A percentile compares a stretch with the other conserved stretches of the same genome.
Conservation (phyloP, 768 basidiomycete species). For the Pisolithus microcarpus region DNA sequence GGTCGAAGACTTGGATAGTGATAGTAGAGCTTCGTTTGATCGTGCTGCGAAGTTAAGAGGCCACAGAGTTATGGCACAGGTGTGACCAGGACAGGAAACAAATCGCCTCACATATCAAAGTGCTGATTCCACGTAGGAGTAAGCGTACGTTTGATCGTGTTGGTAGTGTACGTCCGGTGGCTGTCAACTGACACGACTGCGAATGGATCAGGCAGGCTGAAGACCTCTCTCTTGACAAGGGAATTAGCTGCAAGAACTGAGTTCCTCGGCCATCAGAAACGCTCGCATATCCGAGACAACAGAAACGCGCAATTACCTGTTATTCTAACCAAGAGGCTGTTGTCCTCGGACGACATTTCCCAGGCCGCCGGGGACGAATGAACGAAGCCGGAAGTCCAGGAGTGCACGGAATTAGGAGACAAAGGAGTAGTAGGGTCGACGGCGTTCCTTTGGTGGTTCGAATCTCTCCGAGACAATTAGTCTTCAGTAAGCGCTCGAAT, state of each 20-base stretch:
- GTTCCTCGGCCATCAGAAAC: background rate
- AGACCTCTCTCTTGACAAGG: conserved; percentile 69
- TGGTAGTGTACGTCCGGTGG: conserved; percentile 74
- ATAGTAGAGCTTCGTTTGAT: conserved; percentile 71
- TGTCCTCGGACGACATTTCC: conserved; percentile 17
- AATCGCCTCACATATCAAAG: conserved; percentile 67
- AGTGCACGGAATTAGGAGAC: background rate
- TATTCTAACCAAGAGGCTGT: conserved; percentile 15
- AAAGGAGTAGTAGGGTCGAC: background rate
- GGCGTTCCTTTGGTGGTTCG: background rate
- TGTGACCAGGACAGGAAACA: conserved; percentile 2
- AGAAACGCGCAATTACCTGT: conserved; percentile 12
- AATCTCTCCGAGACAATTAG: too few species aligned
- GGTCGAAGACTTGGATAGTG: conserved; percentile 84
- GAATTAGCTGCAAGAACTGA: conserved; percentile 72
- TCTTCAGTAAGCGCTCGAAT: too few species aligned
- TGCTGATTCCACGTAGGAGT: conserved; percentile 79
- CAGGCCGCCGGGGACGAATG: background rate
- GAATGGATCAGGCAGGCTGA: conserved; percentile 82
- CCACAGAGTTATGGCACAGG: conserved; percentile 4
- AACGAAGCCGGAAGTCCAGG: background rate
- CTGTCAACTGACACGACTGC: conserved; percentile 83
- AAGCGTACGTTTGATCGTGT: conserved; percentile 59
- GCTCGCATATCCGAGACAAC: background rate
- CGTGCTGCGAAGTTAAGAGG: conserved; percentile 38